phyloP scores from a whole-genome alignment of 2,329 filamentous ascomycete species.

The Fusarium redolens region DNA sequence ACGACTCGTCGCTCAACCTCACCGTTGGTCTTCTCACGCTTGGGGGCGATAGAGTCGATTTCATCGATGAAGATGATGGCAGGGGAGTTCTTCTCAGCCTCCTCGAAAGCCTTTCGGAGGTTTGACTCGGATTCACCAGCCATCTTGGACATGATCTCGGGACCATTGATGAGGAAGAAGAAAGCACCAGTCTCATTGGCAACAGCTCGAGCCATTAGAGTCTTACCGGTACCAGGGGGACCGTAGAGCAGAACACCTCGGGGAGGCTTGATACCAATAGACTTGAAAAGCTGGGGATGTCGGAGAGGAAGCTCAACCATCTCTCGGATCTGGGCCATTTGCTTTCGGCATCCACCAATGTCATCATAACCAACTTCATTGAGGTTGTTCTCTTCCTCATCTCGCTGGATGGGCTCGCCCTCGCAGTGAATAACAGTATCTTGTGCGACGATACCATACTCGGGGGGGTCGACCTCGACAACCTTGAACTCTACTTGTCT shows the following conservation, averaged over 20 bases:
- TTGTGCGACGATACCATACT: constrained; percentile 98
- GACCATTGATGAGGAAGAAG: constrained; percentile 99
- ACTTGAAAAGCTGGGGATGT: constrained; percentile 99
- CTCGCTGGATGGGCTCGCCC: constrained; percentile 88
- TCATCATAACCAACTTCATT: constrained; percentile 99
- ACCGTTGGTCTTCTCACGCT: constrained; percentile 99
- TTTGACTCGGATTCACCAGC: constrained; percentile 99
- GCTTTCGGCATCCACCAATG: constrained; percentile 98
- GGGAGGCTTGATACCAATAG: constrained; percentile 99
- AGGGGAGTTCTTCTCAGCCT: constrained; percentile 99
- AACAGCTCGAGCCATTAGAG: constrained; percentile 97
- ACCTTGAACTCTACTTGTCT: constrained; percentile 99
- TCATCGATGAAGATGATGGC: constrained; percentile 99
- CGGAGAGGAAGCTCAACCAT: constrained; percentile 96
- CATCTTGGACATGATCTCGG: constrained; percentile 99
- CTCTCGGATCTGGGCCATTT: constrained; percentile 99
- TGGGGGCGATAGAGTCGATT: constrained; percentile 98
- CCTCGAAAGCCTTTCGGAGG: constrained; percentile 98
- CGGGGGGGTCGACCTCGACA: constrained; percentile 96
- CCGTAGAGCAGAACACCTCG: constrained; percentile 97
- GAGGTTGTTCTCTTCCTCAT: constrained; percentile 98
- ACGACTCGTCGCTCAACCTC: constrained; percentile 99
- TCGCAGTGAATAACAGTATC: constrained; percentile 99
- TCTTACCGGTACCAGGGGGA: constrained; percentile 99
- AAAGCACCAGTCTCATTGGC: constrained; percentile 99